Base-by-base conservation (phyloP, 192 early-diverging fungal genomes). In the Entomortierella chlamydospora region DNA sequence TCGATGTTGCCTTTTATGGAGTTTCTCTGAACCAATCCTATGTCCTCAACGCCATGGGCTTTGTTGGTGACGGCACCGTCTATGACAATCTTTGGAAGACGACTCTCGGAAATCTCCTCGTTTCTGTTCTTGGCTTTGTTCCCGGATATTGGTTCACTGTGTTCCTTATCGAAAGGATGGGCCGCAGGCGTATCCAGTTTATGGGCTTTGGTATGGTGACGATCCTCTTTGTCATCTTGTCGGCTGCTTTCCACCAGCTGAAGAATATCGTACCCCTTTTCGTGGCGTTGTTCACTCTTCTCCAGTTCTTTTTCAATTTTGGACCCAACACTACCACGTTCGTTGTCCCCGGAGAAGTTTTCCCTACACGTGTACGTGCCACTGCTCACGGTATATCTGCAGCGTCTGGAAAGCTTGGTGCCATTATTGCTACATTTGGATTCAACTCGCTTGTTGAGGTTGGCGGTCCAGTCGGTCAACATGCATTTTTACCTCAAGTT, bases 131-230 rank as follows among this genome's bases (percentile, higher is more conserved):
- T 18, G 94, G 94, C 39, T 90, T 90, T 31, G 88, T 99, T 10
- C 98, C 98, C 28, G 98, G 98, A 39, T 99, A 98, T 91, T 97
- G 94, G 94, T 85, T 99, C 79, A 85, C 93, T 1, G 95, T 99
- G 64, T 92, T 93, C 59, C 82, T 91, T 20, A 93, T 98, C 43
- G 97, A 98, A 60, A 81, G 77, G 59, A 70, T 94, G 29, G 97
- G 97, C 64, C 94, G 98, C 72, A 96, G 94, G 78, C 81, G 77
- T 25, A 99, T 99, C 70, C 96, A 98, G 83, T 91, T 95, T 64
- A 85, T 93, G 79, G 97, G 97, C 60, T 99, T 97, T 79, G 85
- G 31, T 45, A 61, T 77, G 60, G 77, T 93, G 51, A 91, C 93
- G 31, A 81, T 95, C 28, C 79, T 95, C 62, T 95, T 95, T 71